Conservation (phyloP, 2,329 filamentous ascomycete genomes). For the Pezicula neosporulosa region DNA sequence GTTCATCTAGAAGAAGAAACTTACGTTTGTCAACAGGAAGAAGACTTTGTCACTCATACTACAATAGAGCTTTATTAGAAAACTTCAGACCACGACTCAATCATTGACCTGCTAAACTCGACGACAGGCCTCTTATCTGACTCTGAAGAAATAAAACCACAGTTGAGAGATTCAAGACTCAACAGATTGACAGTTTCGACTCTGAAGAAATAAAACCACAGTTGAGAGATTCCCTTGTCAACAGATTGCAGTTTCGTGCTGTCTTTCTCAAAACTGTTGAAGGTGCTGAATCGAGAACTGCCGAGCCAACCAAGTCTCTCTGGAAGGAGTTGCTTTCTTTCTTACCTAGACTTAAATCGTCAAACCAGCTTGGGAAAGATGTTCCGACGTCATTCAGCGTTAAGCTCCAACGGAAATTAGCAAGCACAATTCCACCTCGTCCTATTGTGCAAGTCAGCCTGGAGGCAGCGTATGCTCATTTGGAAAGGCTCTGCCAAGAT, state of each 20-base stretch:
- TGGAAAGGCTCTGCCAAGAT: constrained; percentile 70
- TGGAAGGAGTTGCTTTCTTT: constrained; percentile 35
- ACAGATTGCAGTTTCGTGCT: constrained; percentile 64
- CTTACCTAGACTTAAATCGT: constrained; percentile 54
- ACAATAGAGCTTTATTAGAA: constrained; percentile 73
- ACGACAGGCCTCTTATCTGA: constrained; percentile 25
- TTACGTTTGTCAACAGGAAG: constrained; percentile 57
- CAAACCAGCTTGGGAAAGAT: constrained; percentile 57
- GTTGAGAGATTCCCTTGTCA: constrained; percentile 52
- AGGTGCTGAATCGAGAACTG: constrained; percentile 47
- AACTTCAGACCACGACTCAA: constrained; percentile 47
- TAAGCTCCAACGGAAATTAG: constrained; percentile 86
- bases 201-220: constrained; percentile 26
- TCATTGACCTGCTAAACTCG: constrained; percentile 26
- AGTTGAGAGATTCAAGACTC: constrained; percentile 50
- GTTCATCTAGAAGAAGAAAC: neutral
- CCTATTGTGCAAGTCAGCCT: constrained; percentile 79
- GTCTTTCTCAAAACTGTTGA: constrained; percentile 52
- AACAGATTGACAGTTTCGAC: constrained; percentile 65
- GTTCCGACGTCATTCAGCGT: constrained; percentile 81
- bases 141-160: constrained; percentile 26
- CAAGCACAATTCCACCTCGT: constrained; percentile 88
- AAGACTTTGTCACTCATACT: constrained; percentile 96
- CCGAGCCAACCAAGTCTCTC: constrained; percentile 34
- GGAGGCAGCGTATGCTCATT: constrained; percentile 65